A percentile compares a stretch with the other conserved stretches of the same genome.
These are phyloP conservation scores for Calonectria henricotiae DNA, from an alignment of 2,329 filamentous ascomycete genomes.

Conservation along the genomic window DNA sequence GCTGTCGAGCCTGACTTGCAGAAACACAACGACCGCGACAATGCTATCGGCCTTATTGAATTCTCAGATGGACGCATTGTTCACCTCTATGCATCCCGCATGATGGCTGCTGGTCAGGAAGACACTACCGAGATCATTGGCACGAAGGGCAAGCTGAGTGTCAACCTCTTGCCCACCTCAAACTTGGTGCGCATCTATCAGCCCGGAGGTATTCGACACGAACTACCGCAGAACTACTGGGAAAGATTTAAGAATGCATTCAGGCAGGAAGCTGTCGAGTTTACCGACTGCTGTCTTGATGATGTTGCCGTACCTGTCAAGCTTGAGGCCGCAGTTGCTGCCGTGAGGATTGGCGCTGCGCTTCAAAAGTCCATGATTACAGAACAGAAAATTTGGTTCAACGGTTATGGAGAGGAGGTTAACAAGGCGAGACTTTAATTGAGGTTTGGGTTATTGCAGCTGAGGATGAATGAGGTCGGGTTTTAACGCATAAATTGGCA, in stretches of 20 bases:
- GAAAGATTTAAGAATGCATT: constrained; percentile 76
- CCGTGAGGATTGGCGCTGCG: constrained; percentile 74
- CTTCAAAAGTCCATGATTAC: constrained; percentile 72
- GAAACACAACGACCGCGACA: constrained; percentile 54
- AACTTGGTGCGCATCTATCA: constrained; percentile 73
- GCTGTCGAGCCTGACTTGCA: constrained; percentile 53
- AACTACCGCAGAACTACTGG: constrained; percentile 76
- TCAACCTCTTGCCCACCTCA: constrained; percentile 63
- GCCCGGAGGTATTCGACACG: constrained; percentile 64
- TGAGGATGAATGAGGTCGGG: background rate
- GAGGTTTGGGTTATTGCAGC: background rate
- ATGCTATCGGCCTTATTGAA: constrained; percentile 72
- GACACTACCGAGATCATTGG: constrained; percentile 80
- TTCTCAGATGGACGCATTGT: constrained; percentile 77
- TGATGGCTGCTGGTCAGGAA: constrained; percentile 80
- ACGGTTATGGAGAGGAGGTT: constrained; percentile 54
- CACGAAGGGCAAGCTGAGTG: constrained; percentile 74
- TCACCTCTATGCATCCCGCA: constrained; percentile 76
- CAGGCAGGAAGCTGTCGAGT: constrained; percentile 76
- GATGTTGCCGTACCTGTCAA: constrained; percentile 70
- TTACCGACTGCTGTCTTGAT: constrained; percentile 73
- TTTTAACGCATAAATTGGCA: background rate
- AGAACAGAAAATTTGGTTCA: constrained; percentile 73
- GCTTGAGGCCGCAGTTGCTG: constrained; percentile 71
- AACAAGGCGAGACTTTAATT: constrained; percentile 30